A percentile compares a stretch with the other conserved stretches of the same genome.
These are phyloP conservation scores for Dalbergia cochinchinensis DNA, from an alignment of 306 rosid genomes.

Conservation along the genomic window DNA sequence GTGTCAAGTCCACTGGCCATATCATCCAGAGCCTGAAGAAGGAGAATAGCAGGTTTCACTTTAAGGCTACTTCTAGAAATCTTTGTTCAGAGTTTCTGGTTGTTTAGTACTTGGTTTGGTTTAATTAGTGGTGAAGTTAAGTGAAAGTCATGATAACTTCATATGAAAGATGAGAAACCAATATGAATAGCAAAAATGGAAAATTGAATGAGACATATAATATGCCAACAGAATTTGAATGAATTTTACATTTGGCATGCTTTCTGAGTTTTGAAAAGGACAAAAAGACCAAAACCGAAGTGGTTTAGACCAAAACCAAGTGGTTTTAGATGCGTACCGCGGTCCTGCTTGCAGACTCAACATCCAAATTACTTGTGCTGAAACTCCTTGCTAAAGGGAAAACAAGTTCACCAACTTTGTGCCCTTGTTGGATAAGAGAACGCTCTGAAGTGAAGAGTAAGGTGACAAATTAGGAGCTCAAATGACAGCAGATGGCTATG, in stretches of 20 bases:
- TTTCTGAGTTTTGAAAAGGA: conserved; percentile 28
- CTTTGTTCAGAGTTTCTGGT: conserved; percentile 10
- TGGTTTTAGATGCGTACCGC: conserved; percentile 52
- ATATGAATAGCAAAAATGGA: neutral
- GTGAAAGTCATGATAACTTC: conserved; percentile 2
- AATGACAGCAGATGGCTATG: conserved; percentile 4
- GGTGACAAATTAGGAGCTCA: conserved; percentile 10
- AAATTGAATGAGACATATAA: neutral
- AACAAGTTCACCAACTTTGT: conserved; percentile 87
- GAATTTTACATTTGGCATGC: neutral
- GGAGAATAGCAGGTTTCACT: neutral
- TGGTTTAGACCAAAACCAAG: neutral
- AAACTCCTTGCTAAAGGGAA: conserved; percentile 92
- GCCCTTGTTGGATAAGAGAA: conserved; percentile 86
- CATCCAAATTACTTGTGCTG: conserved; percentile 52
- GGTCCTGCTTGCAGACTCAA: conserved; percentile 61
- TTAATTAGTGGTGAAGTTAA: too few relatives aligned
- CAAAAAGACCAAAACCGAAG: neutral
- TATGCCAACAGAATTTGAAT: neutral
- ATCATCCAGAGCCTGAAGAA: conserved; percentile 45
- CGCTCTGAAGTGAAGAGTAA: conserved; percentile 63
- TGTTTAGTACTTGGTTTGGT: conserved; percentile 7
- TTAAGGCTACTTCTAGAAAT: conserved; percentile 6
- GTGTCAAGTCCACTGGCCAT: conserved; percentile 45
- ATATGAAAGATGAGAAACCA: neutral